Evolutionary conservation across 306 rosid genomes (phyloP).

Genomic region (Ziziphus jujuba): DNA sequence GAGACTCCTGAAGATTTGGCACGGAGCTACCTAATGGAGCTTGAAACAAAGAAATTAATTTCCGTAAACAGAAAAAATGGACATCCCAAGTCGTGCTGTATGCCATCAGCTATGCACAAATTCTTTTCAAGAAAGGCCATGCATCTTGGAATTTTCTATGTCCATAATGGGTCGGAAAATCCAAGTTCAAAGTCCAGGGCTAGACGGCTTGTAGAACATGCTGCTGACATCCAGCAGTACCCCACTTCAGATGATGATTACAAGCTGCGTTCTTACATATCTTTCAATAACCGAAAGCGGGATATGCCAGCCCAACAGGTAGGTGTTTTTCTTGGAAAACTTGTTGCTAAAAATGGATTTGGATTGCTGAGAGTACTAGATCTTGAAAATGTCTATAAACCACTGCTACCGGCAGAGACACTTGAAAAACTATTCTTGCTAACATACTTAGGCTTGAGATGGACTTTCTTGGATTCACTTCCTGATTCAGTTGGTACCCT

Average conservation of each 20-base stretch:
- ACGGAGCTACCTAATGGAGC: not conserved
- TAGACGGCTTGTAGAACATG: conserved; percentile 6
- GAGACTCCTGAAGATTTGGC: conserved; percentile 10
- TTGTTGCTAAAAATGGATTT: conserved; percentile 13
- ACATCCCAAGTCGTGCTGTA: conserved; percentile 14
- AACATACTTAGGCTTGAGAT: conserved; percentile 22
- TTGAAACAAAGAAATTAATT: not conserved
- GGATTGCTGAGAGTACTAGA: conserved; percentile 22
- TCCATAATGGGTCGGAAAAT: not conserved
- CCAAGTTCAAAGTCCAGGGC: not conserved
- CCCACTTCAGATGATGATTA: not conserved
- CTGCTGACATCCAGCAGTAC: not conserved
- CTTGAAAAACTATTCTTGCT: conserved; percentile 5
- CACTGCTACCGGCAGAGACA: conserved; percentile 3
- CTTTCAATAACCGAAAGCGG: conserved; percentile 17
- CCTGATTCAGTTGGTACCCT: no score
- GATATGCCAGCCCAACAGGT: conserved; percentile 7
- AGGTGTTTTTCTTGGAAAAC: not conserved
- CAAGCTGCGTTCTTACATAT: not conserved
- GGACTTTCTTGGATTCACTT: no score
- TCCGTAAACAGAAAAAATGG: not conserved
- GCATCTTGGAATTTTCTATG: not conserved
- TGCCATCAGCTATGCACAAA: not conserved
- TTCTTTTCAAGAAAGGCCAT: not conserved
- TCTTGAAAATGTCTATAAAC: conserved; percentile 29